Conservation (phyloP, 768 basidiomycete species). For the Pleurotus platypus region DNA sequence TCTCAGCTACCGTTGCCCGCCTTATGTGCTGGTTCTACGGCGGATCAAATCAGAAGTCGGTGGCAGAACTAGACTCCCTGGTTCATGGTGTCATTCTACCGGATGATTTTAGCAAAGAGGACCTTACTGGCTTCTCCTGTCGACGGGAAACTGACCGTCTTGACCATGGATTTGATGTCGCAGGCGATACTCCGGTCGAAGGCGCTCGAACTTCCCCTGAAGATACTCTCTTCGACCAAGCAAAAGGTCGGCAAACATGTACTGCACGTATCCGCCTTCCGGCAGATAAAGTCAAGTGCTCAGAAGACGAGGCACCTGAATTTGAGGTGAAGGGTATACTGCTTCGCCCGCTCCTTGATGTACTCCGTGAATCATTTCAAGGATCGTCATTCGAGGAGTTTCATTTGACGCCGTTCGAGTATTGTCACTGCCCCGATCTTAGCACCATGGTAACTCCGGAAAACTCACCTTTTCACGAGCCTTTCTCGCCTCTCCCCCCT, state of each 20-base stretch:
- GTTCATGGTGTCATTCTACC: slow-evolving; percentile 21
- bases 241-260: slow-evolving; percentile 17
- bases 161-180: slow-evolving; percentile 10
- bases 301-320: slow-evolving; percentile 22
- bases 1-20: slow-evolving; percentile 5
- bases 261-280: slow-evolving; percentile 20
- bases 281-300: slow-evolving; percentile 12
- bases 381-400: slow-evolving; percentile 8
- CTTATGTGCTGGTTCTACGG: slow-evolving; percentile 22
- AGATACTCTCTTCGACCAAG: neutral
- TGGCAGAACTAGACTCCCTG: slow-evolving; percentile 16
- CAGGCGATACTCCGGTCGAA: neutral
- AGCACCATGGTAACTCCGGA: neutral
- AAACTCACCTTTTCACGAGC: neutral
- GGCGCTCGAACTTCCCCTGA: too few species aligned
- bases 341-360: slow-evolving; percentile 18
- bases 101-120: slow-evolving; percentile 17
- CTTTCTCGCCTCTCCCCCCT: neutral
- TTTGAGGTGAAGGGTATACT: slow-evolving; percentile 25
- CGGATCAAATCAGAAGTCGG: slow-evolving; percentile 15
- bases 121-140: slow-evolving; percentile 18
- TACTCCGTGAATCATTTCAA: slow-evolving; percentile 18
- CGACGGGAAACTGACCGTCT: slow-evolving; percentile 12
- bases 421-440: slow-evolving; percentile 12
- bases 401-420: slow-evolving; percentile 15